Base-by-base conservation (phyloP, 352 stramenopile genomes). In the Phytopythium litorale region DNA sequence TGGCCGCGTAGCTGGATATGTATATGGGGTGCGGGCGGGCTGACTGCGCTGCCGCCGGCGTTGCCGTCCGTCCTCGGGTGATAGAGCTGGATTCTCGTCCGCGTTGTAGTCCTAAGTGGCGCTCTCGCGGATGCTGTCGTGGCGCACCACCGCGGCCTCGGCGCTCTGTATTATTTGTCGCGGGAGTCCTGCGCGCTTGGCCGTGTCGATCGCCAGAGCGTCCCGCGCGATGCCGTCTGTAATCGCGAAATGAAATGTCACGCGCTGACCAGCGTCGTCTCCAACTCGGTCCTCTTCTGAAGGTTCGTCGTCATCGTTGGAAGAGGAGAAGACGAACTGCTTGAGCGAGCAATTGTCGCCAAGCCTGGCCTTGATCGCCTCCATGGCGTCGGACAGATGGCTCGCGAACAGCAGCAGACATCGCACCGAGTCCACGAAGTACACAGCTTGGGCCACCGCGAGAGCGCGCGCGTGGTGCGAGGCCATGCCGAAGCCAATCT, bases 401-500 rank as follows among this genome's bases (percentile, higher is more conserved):
- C 66, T 84, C 13, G 75, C 70, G 23, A 87, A 68, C 32, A 84
- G 28, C 7, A 77, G 71, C 8, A 64, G 52, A 11, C 75, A 79
- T 7, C 73, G 56, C 30, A 75, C 45, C 0, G 50, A 58, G 33
- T 75, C 28, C 2, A 70, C 66, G 5, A 87, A 58, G 48, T 66
- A 70, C 57, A 69, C 19, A 51, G 66, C 61, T 67, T 68, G 46
- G 43, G 66, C 71, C 33, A 81, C 53, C 1, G 62, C 67, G n/a
- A 65, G 53, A 7, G 64, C 72, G 55, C 79, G 64, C 12, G 54
- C 56, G 18, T 67, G 33, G 3, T 65, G 64, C 37, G 54, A 60
- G 13, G 67, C 55, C 58, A 84, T 64, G 0, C 75, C 77, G 49
- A 73, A 79, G 21, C 77, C 77, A 19, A 82, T 65, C 48, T 83